These are phyloP conservation scores for Parmales sp. DNA, from an alignment of 108 stramenopile genomes.

Conservation along the genomic window DNA sequence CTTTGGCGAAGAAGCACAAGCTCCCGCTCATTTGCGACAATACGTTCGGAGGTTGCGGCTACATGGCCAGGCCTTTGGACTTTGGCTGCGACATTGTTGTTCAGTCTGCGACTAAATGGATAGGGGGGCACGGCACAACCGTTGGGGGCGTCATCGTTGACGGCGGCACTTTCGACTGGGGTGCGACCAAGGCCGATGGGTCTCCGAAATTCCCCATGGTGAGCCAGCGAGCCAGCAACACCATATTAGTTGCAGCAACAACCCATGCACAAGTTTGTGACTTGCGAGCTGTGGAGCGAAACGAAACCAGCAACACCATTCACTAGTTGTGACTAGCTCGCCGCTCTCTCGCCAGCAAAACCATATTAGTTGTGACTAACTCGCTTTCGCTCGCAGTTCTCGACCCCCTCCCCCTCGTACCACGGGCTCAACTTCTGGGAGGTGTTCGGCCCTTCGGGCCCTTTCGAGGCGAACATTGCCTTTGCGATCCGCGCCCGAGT, in stretches of 20 bases:
- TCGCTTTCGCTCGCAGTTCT: no score
- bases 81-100: constrained; percentile 71
- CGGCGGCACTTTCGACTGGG: constrained; percentile 60
- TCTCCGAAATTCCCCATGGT: background rate
- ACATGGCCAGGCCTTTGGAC: constrained; percentile 68
- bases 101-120: constrained; percentile 76
- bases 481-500: constrained; percentile 58
- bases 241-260: no score
- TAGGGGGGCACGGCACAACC: constrained; percentile 61
- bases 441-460: constrained; percentile 8
- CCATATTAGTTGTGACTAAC: no score
- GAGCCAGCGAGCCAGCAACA: no score
- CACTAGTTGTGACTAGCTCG: no score
- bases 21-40: constrained; percentile 76
- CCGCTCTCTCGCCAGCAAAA: no score
- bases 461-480: constrained; percentile 18
- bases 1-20: constrained; percentile 42
- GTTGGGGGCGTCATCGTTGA: constrained; percentile 15
- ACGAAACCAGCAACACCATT: no score
- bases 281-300: no score
- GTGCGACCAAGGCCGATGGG: constrained; percentile 46
- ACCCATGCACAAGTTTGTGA: no score
- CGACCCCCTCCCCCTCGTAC: constrained; percentile 49
- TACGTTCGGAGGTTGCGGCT: constrained; percentile 66
- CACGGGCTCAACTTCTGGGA: constrained; percentile 21